Percentiles rank a stretch among this genome's conserved stretches.
Evolutionary conservation across 441 rosid species (phyloP).

Genomic region (Erysimum pusillum): DNA sequence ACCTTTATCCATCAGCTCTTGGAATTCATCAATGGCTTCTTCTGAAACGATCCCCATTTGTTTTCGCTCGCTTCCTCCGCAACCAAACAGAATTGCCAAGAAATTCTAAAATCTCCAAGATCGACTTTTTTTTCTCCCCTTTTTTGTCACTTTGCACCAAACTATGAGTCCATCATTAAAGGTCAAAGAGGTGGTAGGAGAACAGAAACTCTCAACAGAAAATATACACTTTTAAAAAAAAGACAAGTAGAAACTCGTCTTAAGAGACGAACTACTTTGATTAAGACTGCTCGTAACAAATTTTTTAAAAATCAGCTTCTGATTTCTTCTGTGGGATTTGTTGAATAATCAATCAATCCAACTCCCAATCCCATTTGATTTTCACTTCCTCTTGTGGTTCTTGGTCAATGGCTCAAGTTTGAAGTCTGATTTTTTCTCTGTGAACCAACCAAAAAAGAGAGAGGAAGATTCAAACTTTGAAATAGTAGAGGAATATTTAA

Average conservation of each 20-base stretch:
- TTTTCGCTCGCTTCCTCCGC: slow-evolving; percentile 22
- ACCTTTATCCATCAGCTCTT: slow-evolving; percentile 81
- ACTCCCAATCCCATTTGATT: slow-evolving; percentile 13
- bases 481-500: neutral
- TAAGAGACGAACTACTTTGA: slow-evolving; percentile 40
- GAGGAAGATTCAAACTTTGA: slow-evolving; percentile 21
- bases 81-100: slow-evolving; percentile 28
- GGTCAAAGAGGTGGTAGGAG: slow-evolving; percentile 47
- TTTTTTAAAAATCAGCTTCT: neutral
- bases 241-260: no score
- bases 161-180: slow-evolving; percentile 42
- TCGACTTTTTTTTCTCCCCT: neutral
- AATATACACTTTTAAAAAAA: slow-evolving; percentile 12
- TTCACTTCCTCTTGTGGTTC: slow-evolving; percentile 12
- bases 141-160: slow-evolving; percentile 41
- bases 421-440: slow-evolving; percentile 18
- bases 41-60: slow-evolving; percentile 67
- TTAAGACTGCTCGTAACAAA: slow-evolving; percentile 24
- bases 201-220: neutral
- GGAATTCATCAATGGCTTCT: slow-evolving; percentile 74
- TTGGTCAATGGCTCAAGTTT: slow-evolving; percentile 20
- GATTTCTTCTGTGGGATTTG: slow-evolving; percentile 17
- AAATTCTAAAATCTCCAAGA: slow-evolving; percentile 22
- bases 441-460: neutral
- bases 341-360: slow-evolving; percentile 21